phyloP scores from a whole-genome alignment of 176 grass and related monocot genomes.

The Carex scoparia region DNA sequence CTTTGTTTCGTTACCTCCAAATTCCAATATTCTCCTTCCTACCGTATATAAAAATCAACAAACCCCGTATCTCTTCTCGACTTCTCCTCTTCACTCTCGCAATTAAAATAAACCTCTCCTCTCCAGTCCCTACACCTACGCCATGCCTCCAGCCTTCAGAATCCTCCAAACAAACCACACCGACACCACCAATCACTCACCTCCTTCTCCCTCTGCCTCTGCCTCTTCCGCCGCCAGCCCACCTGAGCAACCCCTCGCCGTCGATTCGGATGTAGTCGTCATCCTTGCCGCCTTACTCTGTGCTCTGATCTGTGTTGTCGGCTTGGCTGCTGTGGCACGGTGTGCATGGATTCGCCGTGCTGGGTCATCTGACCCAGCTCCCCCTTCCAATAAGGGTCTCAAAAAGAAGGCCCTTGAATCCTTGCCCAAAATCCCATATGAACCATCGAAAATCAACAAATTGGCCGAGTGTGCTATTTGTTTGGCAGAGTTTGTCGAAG shows the following conservation, averaged over 20 bases:
- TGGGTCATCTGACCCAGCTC: not conserved
- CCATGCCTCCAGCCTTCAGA: slow-evolving; percentile 34
- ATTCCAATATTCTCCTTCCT: not conserved
- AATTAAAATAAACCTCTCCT: not conserved
- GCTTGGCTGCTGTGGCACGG: slow-evolving; percentile 49
- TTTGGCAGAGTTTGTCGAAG: slow-evolving; percentile 45
- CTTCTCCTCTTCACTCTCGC: not conserved
- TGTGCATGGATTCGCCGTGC: slow-evolving; percentile 47
- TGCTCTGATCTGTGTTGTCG: slow-evolving; percentile 62
- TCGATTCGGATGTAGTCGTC: slow-evolving; percentile 56
- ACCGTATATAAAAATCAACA: not conserved
- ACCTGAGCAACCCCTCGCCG: slow-evolving; percentile 23
- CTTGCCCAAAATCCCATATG: slow-evolving; percentile 48
- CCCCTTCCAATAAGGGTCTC: slow-evolving; percentile 41
- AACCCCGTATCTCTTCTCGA: not conserved
- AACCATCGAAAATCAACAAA: slow-evolving; percentile 21
- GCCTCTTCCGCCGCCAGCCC: slow-evolving; percentile 3
- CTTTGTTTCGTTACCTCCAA: not conserved
- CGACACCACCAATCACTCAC: slow-evolving; percentile 16
- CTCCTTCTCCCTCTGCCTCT: slow-evolving; percentile 1
- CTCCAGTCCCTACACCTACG: not conserved
- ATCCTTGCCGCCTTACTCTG: slow-evolving; percentile 69
- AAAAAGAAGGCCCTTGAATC: slow-evolving; percentile 63
- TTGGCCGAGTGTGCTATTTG: slow-evolving; percentile 72
- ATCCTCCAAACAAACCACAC: slow-evolving; percentile 40